These are phyloP conservation scores for Spirogloea muscicola DNA, from an alignment of 139 green algal species.

Conservation along the genomic window DNA sequence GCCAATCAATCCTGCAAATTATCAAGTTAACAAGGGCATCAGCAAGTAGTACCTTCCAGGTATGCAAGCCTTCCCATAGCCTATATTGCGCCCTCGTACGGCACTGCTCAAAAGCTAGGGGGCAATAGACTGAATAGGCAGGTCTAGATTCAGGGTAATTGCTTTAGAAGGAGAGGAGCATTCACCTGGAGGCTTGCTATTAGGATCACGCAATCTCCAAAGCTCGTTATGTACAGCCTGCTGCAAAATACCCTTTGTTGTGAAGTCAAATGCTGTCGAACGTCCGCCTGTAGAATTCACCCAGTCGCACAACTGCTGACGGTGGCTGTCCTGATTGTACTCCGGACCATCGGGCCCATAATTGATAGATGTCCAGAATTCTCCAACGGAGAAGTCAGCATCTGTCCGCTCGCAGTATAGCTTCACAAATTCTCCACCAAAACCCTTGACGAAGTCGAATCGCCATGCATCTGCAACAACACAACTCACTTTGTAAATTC, in stretches of 20 bases:
- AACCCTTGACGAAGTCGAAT: slow-evolving; percentile 57
- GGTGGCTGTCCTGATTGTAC: slow-evolving; percentile 46
- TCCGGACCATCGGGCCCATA: slow-evolving; percentile 24
- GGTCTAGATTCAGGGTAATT: no score
- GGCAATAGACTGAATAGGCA: no score
- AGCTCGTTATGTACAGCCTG: slow-evolving; percentile 43
- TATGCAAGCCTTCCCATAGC: not conserved
- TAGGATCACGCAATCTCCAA: slow-evolving; percentile 25
- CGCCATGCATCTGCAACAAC: slow-evolving; percentile 58
- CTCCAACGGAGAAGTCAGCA: slow-evolving; percentile 63
- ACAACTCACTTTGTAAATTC: no score
- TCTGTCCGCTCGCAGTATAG: slow-evolving; percentile 54
- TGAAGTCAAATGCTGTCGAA: slow-evolving; percentile 59
- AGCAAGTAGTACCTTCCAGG: not conserved
- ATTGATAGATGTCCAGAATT: slow-evolving; percentile 64
- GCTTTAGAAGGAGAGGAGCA: no score
- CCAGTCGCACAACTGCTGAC: slow-evolving; percentile 55
- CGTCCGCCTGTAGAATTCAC: slow-evolving; percentile 40
- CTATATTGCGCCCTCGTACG: not conserved
- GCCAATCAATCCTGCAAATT: slow-evolving; percentile 56
- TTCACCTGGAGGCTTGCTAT: slow-evolving; percentile 45
- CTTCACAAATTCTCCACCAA: slow-evolving; percentile 24
- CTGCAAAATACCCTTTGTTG: slow-evolving; percentile 60
- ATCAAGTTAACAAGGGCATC: not conserved
- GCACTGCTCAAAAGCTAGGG: not conserved